A percentile compares a stretch with the other conserved stretches of the same genome.
Evolutionary conservation across 2,329 filamentous ascomycete species (phyloP).

Genomic region (Botryotinia convoluta): DNA sequence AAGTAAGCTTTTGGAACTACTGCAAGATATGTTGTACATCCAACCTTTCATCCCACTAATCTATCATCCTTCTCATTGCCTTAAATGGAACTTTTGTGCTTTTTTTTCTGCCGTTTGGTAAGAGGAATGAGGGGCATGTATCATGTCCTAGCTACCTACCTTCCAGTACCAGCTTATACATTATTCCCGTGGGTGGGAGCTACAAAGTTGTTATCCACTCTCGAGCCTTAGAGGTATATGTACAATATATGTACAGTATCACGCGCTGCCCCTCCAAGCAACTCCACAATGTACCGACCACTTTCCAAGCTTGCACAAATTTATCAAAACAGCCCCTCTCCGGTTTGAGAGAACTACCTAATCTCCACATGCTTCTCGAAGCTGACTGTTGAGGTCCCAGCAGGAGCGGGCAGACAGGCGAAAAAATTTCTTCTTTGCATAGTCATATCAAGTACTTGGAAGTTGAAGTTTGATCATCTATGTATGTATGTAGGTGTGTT

Average conservation of each 20-base stretch:
- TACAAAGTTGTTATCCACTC: background rate
- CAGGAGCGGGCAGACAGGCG: background rate
- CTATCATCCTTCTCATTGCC: background rate
- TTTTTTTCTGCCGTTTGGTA: background rate
- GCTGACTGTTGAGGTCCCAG: background rate
- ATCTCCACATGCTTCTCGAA: slow-evolving; percentile 11
- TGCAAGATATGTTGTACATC: slow-evolving; percentile 9
- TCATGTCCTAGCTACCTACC: background rate
- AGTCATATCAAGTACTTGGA: background rate
- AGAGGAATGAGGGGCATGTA: background rate
- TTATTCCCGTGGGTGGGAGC: background rate
- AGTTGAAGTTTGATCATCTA: background rate
- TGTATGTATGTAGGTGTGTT: background rate
- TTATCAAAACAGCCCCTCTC: background rate
- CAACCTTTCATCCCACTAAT: slow-evolving; percentile 2
- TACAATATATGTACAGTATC: slow-evolving; percentile 5
- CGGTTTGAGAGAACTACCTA: background rate
- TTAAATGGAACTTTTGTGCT: background rate
- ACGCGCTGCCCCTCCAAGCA: background rate
- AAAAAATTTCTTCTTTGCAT: slow-evolving; percentile 8
- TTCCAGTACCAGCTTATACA: background rate
- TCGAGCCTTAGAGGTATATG: background rate
- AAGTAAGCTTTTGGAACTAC: background rate
- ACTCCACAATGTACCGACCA: background rate
- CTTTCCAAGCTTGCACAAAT: background rate